Percentiles rank a stretch among this genome's conserved stretches.
Conservation (phyloP, 148 eudicot genomes). For the Fagopyrum tataricum region DNA sequence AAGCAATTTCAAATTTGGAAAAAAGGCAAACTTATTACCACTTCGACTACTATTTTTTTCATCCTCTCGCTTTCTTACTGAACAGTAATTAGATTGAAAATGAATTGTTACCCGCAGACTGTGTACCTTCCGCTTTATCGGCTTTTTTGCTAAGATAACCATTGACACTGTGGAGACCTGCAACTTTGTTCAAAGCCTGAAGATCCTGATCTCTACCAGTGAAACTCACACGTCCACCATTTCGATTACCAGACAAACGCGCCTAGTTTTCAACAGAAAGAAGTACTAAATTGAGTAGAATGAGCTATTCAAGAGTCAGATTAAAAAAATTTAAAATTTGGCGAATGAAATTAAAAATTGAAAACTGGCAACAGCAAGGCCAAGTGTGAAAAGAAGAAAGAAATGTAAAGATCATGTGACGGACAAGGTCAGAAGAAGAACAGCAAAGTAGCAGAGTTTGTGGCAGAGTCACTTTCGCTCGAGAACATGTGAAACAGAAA, state of each 20-base stretch:
- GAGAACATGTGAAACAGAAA: conserved; percentile 7
- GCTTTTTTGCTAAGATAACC: conserved; percentile 33
- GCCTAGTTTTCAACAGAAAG: not conserved
- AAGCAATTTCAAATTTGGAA: not conserved
- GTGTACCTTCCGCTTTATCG: conserved; percentile 67
- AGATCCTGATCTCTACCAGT: conserved; percentile 51
- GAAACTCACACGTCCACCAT: conserved; percentile 17
- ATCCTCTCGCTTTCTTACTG: not conserved
- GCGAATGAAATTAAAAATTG: not conserved
- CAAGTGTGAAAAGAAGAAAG: not conserved
- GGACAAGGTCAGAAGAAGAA: not conserved
- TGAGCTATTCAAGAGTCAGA: not conserved
- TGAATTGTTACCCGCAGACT: not conserved
- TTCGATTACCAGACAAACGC: conserved; percentile 1
- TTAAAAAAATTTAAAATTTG: not conserved
- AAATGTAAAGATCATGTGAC: conserved; percentile 7
- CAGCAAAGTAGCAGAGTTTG: not conserved
- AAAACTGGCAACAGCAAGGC: not conserved
- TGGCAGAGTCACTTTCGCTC: not conserved
- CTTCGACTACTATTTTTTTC: not conserved
- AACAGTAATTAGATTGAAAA: not conserved
- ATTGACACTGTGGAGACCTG: conserved; percentile 18
- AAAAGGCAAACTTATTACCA: not conserved
- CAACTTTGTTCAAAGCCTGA: conserved; percentile 45
- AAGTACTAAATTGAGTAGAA: not conserved